These are phyloP conservation scores for Ananas comosus DNA, from an alignment of 176 grass and related monocot genomes.

Conservation along the genomic window DNA sequence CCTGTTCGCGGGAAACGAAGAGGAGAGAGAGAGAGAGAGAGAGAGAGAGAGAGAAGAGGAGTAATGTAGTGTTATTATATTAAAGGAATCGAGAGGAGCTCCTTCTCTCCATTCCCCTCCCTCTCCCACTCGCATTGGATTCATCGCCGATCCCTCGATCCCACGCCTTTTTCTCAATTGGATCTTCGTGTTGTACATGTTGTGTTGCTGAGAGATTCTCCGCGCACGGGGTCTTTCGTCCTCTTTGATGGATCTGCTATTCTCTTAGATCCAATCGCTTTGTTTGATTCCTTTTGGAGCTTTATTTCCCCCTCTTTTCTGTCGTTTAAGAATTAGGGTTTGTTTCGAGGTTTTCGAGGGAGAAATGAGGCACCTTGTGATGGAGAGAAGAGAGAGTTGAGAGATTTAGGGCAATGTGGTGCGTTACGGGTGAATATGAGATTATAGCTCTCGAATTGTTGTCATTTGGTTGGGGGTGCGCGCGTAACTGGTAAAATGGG, in stretches of 20 bases:
- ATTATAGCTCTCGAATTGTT: not conserved
- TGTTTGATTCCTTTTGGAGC: constrained; percentile 17
- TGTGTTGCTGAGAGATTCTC: not conserved
- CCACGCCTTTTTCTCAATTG: not conserved
- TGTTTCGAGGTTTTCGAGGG: not conserved
- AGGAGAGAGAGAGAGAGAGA: no score
- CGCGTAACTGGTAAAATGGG: constrained; percentile 30
- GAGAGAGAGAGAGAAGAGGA: no score
- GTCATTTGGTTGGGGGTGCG: not conserved
- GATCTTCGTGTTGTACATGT: not conserved
- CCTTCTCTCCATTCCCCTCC: no score
- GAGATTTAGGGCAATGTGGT: not conserved
- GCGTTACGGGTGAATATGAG: not conserved
- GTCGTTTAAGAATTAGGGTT: constrained; percentile 5
- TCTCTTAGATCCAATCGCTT: not conserved
- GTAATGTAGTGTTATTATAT: no score
- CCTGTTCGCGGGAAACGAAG: no score
- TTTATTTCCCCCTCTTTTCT: not conserved
- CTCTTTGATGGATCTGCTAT: constrained; percentile 3
- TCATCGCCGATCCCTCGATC: not conserved
- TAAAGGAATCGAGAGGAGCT: no score
- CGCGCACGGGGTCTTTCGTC: constrained; percentile 3
- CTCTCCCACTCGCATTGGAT: not conserved
- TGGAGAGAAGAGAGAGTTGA: not conserved
- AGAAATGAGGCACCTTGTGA: constrained; percentile 8